Evolutionary conservation across 1,284 basidiomycete species (phyloP).

Genomic region (Sporisorium iseilematis-ciliati): DNA sequence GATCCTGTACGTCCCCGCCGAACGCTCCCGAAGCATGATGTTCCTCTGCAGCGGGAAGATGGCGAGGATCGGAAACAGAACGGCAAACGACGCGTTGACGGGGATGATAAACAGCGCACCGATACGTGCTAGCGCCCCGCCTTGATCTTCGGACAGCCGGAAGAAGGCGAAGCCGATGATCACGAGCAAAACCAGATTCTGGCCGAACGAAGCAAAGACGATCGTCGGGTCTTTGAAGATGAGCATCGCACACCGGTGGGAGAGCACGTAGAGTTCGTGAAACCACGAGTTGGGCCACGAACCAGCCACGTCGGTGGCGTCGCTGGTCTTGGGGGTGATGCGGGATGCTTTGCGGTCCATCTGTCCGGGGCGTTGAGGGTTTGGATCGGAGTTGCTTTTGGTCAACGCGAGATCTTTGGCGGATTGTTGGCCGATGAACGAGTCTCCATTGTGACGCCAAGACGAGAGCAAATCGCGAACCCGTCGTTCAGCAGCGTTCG

Average conservation of each 20-base stretch:
- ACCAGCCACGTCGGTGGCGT: conserved; percentile 22
- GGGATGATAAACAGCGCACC: conserved; percentile 57
- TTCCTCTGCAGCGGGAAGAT: conserved; percentile 52
- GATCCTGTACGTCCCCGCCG: conserved; percentile 50
- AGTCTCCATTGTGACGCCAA: conserved; percentile 35
- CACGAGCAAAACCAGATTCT: conserved; percentile 46
- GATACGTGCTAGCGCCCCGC: conserved; percentile 51
- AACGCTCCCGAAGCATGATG: conserved; percentile 55
- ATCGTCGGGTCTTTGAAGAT: conserved; percentile 50
- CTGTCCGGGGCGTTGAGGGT: background rate
- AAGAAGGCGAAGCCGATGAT: conserved; percentile 58
- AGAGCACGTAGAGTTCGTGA: conserved; percentile 45
- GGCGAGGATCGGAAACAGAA: conserved; percentile 52
- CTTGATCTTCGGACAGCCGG: conserved; percentile 37
- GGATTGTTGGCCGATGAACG: conserved; percentile 13
- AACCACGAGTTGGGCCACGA: conserved; percentile 54
- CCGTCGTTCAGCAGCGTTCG: conserved; percentile 45
- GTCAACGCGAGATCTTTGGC: background rate
- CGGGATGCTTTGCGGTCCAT: conserved; percentile 16
- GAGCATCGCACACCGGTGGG: conserved; percentile 46
- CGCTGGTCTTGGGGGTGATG: conserved; percentile 30
- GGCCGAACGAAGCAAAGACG: conserved; percentile 45
- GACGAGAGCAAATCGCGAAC: conserved; percentile 39
- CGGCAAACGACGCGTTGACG: conserved; percentile 47
- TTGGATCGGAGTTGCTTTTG: background rate